Evolutionary conservation across 805 yeast genomes (phyloP).

Genomic region (Suhomyces vadensis): DNA sequence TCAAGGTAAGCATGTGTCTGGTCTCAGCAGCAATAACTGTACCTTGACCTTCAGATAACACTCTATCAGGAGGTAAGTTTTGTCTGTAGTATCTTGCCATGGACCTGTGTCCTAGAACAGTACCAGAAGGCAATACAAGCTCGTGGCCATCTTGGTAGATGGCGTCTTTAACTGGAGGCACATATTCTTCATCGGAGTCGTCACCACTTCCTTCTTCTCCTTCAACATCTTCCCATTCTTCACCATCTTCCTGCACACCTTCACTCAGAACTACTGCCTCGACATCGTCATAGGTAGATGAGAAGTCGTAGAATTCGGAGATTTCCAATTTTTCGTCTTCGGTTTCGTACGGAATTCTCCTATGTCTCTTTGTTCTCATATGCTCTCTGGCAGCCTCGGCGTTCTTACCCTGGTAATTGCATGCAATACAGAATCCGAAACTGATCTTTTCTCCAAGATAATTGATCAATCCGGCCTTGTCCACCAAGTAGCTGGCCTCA

Average conservation of each 20-base stretch:
- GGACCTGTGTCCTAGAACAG: constrained; percentile 44
- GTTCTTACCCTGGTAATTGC: constrained; percentile 81
- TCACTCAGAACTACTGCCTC: constrained; percentile 10
- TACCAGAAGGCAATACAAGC: constrained; percentile 44
- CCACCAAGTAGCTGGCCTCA: constrained; percentile 66
- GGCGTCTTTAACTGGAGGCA: constrained; percentile 26
- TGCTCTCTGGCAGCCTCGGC: constrained; percentile 89
- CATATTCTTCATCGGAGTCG: constrained; percentile 29
- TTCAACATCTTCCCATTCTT: constrained; percentile 39
- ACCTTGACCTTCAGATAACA: constrained; percentile 48
- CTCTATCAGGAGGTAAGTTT: constrained; percentile 44
- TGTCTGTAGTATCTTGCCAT: constrained; percentile 46
- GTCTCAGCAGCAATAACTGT: constrained; percentile 51
- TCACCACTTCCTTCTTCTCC: constrained; percentile 27
- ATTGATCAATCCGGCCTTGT: constrained; percentile 68
- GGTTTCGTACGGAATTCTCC: constrained; percentile 83
- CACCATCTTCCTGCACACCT: constrained; percentile 21
- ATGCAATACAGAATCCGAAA: constrained; percentile 78
- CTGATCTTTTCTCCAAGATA: constrained; percentile 81
- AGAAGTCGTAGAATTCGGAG: constrained; percentile 82
- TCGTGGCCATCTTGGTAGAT: constrained; percentile 38
- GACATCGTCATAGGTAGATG: constrained; percentile 53
- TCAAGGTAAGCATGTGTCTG: constrained; percentile 46
- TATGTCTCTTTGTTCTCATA: constrained; percentile 81
- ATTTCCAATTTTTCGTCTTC: constrained; percentile 75